Evolutionary conservation across 1,284 basidiomycete genomes (phyloP), one percentile per base, ranked within the genome.

Genomic region (Albatrellus sp.): DNA sequence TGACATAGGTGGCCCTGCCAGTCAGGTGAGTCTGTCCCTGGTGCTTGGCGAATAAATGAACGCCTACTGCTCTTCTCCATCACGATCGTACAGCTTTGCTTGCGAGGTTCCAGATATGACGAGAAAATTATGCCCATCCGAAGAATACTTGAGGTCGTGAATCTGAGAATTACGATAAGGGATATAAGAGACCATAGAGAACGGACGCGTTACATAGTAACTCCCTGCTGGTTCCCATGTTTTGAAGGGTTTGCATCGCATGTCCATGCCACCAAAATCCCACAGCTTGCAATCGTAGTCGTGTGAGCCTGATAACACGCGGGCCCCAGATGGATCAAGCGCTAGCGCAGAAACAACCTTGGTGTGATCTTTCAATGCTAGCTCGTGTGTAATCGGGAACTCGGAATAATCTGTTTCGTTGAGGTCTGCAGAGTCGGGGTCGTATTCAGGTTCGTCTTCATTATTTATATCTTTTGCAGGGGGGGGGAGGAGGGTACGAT

Each of bases 181-280:
- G 24, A 4, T 7, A 24, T 24, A 4, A 7, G 24, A 20, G 40
- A 48, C 40, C 50, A 46, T 41, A 51, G 45, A 33, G 43, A 45
- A 24, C 37, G 35, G 48, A 37, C 38, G 32, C 70, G 84, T 45
- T 57, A 92, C 90, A 66, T 93, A 82, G 64, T 98, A 97, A 53
- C 81, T 88, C 48, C 89, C 91, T 47, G 85, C 80, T 47, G 92
- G 89, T 61, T 98, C 92, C 76, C 89, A 98, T 51, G 77, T 87
- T 65, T 91, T 89, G 75, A 98, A 98, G 12, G 96, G 93, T 59
- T 88, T 87, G 61, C 78, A 76, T 55, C 86, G 74, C 51, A 73
- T 67, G 55, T 88, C 86, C 94, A 99, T 98, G 6, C 96, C 96
- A 55, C 94, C 96, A 65, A 98, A 98, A 63, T 99, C 96, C 93